Evolutionary conservation across 2,329 filamentous ascomycete species (phyloP), one percentile per base, ranked within the genome.

Genomic region (Epichloe hybrida): DNA sequence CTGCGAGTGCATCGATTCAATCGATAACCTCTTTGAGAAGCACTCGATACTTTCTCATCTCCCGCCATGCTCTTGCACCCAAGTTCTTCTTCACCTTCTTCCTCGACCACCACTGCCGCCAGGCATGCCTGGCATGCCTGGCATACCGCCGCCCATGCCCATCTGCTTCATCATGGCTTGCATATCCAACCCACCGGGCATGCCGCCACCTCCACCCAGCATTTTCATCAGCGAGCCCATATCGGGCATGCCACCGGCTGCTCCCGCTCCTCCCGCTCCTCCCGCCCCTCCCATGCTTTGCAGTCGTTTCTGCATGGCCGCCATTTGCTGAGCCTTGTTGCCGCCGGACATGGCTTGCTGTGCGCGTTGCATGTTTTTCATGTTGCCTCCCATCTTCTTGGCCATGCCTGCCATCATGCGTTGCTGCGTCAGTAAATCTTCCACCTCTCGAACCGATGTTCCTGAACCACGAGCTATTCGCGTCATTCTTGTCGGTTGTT

Each of bases 361-460:
- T 0, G 90, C 90, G 48, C 84, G 83, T 66, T 96, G 88, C 84
- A 97, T 94, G 65, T 96, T 95, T 72, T 93, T 93, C 85, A 95
- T 95, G 65, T 88, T 90, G 39, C 90, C 90, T 52, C 93, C 91
- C 81, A 98, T 94, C 73, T 94, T 94, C 82, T 97, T 98, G 46
- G 93, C 93, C 89, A 98, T 96, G 52, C 88, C 88, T 0, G 88
- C 87, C 93, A 98, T 98, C 86, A 97, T 95, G 59, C 88, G 84
- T 66, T 97, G 91, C 69, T 98, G 93, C 0, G 90, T 95, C n/a
- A 98, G 78, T 6, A 98, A 74, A 62, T 98, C 93, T 68, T 98
- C 93, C 15, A 98, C 89, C 66, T 98, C 51, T 36, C 77, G 80
- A 2, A 98, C 93, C 39, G 80, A 87, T 0, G 93, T 97, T 35